Conservation (phyloP, 192 early-diverging fungal species). For the Chytriomyces confervae region DNA sequence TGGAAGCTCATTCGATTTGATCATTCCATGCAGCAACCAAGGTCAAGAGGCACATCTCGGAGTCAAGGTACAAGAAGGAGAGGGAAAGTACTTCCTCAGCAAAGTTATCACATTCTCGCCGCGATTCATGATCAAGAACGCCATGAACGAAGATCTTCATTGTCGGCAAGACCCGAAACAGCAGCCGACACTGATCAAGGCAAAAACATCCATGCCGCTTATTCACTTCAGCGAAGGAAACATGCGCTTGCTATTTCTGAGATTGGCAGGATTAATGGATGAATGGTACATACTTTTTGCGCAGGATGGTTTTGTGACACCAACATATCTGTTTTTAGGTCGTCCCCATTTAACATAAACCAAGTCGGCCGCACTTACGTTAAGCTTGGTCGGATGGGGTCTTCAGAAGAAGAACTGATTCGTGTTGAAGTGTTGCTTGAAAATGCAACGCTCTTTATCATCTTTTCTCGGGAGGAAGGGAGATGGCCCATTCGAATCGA, state of each 20-base stretch:
- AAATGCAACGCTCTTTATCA: conserved; percentile 88
- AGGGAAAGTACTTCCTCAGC: conserved; percentile 78
- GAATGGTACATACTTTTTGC: conserved; percentile 62
- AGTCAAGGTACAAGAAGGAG: conserved; percentile 83
- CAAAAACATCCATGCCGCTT: conserved; percentile 66
- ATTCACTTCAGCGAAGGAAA: conserved; percentile 71
- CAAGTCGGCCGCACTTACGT: conserved; percentile 85
- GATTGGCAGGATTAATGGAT: conserved; percentile 67
- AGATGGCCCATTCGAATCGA: conserved; percentile 92
- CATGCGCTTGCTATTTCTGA: conserved; percentile 67
- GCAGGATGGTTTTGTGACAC: not conserved
- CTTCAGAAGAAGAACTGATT: conserved; percentile 70
- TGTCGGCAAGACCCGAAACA: conserved; percentile 75
- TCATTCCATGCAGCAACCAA: conserved; percentile 61
- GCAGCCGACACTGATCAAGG: conserved; percentile 48
- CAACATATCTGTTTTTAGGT: conserved; percentile 32
- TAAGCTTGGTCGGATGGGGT: conserved; percentile 69
- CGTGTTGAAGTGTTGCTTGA: conserved; percentile 84
- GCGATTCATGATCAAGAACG: conserved; percentile 89
- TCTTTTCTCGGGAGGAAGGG: conserved; percentile 74
- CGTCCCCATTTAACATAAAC: conserved; percentile 79
- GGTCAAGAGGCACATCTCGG: conserved; percentile 78
- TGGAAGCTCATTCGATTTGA: conserved; percentile 81
- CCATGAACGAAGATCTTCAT: conserved; percentile 70
- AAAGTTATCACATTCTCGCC: conserved; percentile 91